Evolutionary conservation across 148 eudicot species (phyloP).

Genomic region (Beta vulgaris): DNA sequence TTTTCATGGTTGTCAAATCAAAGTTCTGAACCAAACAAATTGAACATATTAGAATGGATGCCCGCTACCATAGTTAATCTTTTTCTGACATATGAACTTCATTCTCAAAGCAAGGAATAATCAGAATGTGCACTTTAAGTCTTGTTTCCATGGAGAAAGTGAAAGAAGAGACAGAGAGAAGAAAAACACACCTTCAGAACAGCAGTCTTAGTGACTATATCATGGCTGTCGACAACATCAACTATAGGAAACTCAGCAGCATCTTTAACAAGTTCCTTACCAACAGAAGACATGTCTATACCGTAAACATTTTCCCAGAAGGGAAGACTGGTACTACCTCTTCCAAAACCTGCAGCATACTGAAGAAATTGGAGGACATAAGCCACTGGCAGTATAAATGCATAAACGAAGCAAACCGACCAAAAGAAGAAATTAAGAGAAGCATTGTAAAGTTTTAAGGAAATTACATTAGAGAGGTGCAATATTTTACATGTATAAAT

Average conservation of each 20-base stretch:
- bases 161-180: constrained; percentile 13
- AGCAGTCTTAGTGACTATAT: constrained; percentile 69
- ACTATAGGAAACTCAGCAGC: constrained; percentile 78
- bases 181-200: constrained; percentile 66
- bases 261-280: constrained; percentile 78
- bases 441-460: not conserved
- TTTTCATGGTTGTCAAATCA: constrained; percentile 76
- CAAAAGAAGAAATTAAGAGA: not conserved
- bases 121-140: not conserved
- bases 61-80: too few relatives aligned
- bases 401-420: not conserved
- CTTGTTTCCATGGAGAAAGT: not conserved
- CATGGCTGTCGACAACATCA: constrained; percentile 64
- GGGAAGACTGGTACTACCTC: constrained; percentile 74
- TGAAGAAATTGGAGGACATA: constrained; percentile 26
- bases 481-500: not conserved
- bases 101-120: not conserved
- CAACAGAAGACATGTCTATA: constrained; percentile 82
- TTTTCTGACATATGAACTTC: not conserved
- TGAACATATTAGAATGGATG: not conserved
- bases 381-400: constrained; percentile 14
- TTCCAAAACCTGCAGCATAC: constrained; percentile 97
- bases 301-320: constrained; percentile 98
- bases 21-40: constrained; percentile 52
- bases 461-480: not conserved